A percentile compares a stretch with the other conserved stretches of the same genome.
Conservation (phyloP, 2,329 filamentous ascomycete species). For the Nemania sp. region DNA sequence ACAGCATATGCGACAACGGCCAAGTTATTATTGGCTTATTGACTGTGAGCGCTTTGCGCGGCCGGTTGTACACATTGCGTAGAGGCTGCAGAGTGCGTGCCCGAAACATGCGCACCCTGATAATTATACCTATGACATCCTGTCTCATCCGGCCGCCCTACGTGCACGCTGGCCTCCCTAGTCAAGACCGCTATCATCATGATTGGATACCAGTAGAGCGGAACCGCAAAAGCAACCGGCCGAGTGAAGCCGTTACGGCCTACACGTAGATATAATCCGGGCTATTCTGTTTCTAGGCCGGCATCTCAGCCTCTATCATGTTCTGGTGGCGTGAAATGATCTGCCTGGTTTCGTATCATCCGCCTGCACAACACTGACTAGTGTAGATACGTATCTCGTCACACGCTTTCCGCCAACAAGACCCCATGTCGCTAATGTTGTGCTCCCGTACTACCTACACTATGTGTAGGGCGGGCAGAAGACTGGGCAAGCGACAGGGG, state of each 20-base stretch:
- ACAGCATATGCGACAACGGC: background rate
- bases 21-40: background rate
- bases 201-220: conserved; percentile 29
- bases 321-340: too few species aligned
- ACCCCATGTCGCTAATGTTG: background rate
- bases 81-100: background rate
- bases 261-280: background rate
- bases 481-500: conserved; percentile 15
- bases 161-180: background rate
- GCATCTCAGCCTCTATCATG: background rate
- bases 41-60: background rate
- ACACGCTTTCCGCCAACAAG: background rate
- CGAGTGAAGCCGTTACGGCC: background rate
- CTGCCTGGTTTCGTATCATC: too few species aligned
- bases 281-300: background rate
- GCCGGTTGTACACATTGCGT: background rate
- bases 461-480: background rate
- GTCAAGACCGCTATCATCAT: conserved; percentile 1
- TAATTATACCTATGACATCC: too few species aligned
- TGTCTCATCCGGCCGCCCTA: too few species aligned
- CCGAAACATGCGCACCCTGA: background rate
- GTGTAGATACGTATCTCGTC: conserved; percentile 5
- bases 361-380: too few species aligned
- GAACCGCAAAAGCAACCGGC: conserved; percentile 14
- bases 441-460: too few species aligned